Evolutionary conservation across 371 early-diverging fungal genomes (phyloP).

Genomic region (Haplosporangium sp.): DNA sequence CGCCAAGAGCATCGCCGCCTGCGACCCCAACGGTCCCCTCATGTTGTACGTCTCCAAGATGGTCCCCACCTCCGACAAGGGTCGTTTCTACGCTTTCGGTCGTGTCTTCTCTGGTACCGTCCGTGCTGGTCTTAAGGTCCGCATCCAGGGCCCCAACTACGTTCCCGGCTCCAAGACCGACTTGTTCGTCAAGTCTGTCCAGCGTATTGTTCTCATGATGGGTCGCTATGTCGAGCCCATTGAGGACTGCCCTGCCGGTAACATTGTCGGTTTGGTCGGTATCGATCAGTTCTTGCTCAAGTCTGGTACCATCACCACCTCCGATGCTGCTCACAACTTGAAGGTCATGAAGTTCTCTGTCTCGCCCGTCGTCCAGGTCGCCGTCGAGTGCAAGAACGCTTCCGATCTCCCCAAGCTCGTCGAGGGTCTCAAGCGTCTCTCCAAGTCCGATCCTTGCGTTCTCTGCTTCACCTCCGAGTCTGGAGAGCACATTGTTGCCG

Average conservation of each 20-base stretch:
- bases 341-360: slow-evolving; percentile 99
- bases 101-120: slow-evolving; percentile 99
- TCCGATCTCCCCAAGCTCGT: slow-evolving; percentile 99
- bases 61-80: slow-evolving; percentile 99
- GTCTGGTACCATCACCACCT: slow-evolving; percentile 98
- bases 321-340: slow-evolving; percentile 95
- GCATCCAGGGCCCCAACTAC: slow-evolving; percentile 99
- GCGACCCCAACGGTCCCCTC: slow-evolving; percentile 97
- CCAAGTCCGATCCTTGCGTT: slow-evolving; percentile 99
- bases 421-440: slow-evolving; percentile 98
- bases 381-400: slow-evolving; percentile 97
- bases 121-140: slow-evolving; percentile 98
- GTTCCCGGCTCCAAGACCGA: slow-evolving; percentile 94
- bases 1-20: slow-evolving; percentile 89
- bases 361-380: slow-evolving; percentile 98
- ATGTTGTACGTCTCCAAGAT: slow-evolving; percentile 99
- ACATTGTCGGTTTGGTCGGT: slow-evolving; percentile 99
- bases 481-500: slow-evolving; percentile 99
- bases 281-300: slow-evolving; percentile 99
- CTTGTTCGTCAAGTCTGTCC: slow-evolving; percentile 95
- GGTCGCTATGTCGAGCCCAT: slow-evolving; percentile 98
- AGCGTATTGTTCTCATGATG: slow-evolving; percentile 99
- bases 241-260: slow-evolving; percentile 99
- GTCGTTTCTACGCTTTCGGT: slow-evolving; percentile 99
- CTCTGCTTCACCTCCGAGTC: slow-evolving; percentile 93